These are phyloP conservation scores for Murraya paniculata DNA, from an alignment of 345 rosid genomes.

Conservation along the genomic window DNA sequence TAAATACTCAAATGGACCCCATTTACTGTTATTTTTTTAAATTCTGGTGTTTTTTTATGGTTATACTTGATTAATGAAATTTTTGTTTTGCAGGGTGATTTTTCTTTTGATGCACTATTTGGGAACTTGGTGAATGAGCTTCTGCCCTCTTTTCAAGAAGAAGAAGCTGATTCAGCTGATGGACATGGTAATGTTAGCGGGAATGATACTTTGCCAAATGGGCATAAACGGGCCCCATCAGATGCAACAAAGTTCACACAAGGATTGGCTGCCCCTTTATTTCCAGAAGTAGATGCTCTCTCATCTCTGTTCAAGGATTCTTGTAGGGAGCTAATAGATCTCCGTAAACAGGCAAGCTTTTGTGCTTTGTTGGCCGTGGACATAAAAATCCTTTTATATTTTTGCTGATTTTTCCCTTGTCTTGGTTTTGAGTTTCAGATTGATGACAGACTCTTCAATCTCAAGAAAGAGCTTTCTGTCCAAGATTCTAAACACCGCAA, in stretches of 20 bases:
- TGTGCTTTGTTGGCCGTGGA: not conserved
- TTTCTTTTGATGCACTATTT: conserved; percentile 92
- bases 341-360: conserved; percentile 66
- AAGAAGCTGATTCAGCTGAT: conserved; percentile 64
- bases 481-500: conserved; percentile 95
- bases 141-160: conserved; percentile 83
- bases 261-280: conserved; percentile 62
- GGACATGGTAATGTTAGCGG: conserved; percentile 59
- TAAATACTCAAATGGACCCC: conserved; percentile 23
- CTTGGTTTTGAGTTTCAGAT: conserved; percentile 48
- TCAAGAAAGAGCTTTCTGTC: conserved; percentile 86
- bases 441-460: conserved; percentile 80
- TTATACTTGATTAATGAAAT: not conserved
- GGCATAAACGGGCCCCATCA: conserved; percentile 53
- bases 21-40: not conserved
- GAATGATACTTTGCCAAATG: conserved; percentile 65
- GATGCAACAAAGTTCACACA: conserved; percentile 55
- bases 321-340: conserved; percentile 84
- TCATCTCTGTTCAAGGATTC: conserved; percentile 86
- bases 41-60: not conserved
- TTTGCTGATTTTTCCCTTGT: conserved; percentile 12
- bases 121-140: conserved; percentile 85
- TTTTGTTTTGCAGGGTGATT: conserved; percentile 68
- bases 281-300: conserved; percentile 94
- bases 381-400: not conserved